Percentiles rank a stretch among this genome's conserved stretches.
Evolutionary conservation across 2,329 filamentous ascomycete species (phyloP).

Genomic region (Rhinocladiella mackenziei): DNA sequence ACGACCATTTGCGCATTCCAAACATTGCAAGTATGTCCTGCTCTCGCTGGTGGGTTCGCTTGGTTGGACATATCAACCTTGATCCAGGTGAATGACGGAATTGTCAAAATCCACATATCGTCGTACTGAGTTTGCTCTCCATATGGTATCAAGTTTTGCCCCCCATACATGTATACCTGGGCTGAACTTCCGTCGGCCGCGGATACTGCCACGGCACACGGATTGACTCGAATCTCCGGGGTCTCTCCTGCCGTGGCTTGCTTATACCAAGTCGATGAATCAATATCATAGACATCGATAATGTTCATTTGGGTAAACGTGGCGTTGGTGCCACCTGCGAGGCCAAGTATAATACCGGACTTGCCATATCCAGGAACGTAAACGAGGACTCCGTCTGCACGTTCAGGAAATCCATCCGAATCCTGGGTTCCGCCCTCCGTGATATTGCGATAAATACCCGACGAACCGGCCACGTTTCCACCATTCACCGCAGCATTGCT

Average conservation of each 20-base stretch:
- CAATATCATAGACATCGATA: constrained; percentile 78
- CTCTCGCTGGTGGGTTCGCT: constrained; percentile 54
- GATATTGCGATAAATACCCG: constrained; percentile 68
- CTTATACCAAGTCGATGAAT: constrained; percentile 65
- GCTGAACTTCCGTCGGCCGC: constrained; percentile 70
- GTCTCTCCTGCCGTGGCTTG: constrained; percentile 61
- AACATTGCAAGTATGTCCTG: constrained; percentile 71
- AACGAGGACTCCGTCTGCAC: constrained; percentile 68
- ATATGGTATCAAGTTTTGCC: constrained; percentile 66
- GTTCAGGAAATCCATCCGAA: constrained; percentile 63
- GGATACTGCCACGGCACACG: constrained; percentile 68
- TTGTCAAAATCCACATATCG: constrained; percentile 74
- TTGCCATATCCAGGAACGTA: constrained; percentile 73
- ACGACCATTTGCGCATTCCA: constrained; percentile 79
- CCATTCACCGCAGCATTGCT: constrained; percentile 59
- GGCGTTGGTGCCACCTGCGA: constrained; percentile 68
- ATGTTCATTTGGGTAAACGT: constrained; percentile 67
- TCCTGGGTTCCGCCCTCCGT: constrained; percentile 67
- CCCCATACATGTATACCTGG: constrained; percentile 74
- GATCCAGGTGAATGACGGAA: constrained; percentile 79
- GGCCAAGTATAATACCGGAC: constrained; percentile 69
- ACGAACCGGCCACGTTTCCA: constrained; percentile 54
- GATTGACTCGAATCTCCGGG: constrained; percentile 60
- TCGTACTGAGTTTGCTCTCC: constrained; percentile 59
- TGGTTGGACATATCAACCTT: constrained; percentile 54